Percentiles rank a stretch among this genome's conserved stretches.
phyloP scores from a whole-genome alignment of 139 green algal species.

The Closterium sp. region DNA sequence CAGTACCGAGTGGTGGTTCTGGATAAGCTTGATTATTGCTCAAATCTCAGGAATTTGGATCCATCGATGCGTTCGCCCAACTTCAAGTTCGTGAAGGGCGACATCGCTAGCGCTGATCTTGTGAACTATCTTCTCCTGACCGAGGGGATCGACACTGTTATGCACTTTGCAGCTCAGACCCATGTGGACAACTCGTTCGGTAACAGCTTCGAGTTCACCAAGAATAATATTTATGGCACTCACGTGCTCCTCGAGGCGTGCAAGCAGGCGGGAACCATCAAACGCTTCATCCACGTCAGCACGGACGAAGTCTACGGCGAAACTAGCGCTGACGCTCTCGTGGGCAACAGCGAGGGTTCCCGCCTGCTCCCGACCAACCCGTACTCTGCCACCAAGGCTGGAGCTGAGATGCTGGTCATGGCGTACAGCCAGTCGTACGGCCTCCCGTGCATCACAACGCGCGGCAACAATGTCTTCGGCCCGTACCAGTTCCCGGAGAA shows the following conservation, averaged over 20 bases:
- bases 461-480: constrained; percentile 99
- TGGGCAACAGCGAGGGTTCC: constrained; percentile 68
- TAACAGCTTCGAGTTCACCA: constrained; percentile 71
- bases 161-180: constrained; percentile 97
- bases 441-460: constrained; percentile 84
- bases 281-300: constrained; percentile 89
- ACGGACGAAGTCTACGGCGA: constrained; percentile 67
- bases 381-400: constrained; percentile 93
- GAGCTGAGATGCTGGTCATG: constrained; percentile 95
- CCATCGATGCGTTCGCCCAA: constrained; percentile 65
- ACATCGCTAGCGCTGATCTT: constrained; percentile 89
- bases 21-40: constrained; percentile 97
- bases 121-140: constrained; percentile 78
- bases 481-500: constrained; percentile 86
- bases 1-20: constrained; percentile 90
- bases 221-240: constrained; percentile 97
- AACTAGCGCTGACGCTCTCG: constrained; percentile 39
- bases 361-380: constrained; percentile 95
- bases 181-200: constrained; percentile 99
- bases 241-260: constrained; percentile 91
- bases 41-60: constrained; percentile 79
- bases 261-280: constrained; percentile 72
- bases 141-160: constrained; percentile 92
- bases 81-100: constrained; percentile 94
- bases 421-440: constrained; percentile 79